These are phyloP conservation scores for Candida frijolesensis DNA, from an alignment of 1,139 yeast genomes.

Conservation along the genomic window DNA sequence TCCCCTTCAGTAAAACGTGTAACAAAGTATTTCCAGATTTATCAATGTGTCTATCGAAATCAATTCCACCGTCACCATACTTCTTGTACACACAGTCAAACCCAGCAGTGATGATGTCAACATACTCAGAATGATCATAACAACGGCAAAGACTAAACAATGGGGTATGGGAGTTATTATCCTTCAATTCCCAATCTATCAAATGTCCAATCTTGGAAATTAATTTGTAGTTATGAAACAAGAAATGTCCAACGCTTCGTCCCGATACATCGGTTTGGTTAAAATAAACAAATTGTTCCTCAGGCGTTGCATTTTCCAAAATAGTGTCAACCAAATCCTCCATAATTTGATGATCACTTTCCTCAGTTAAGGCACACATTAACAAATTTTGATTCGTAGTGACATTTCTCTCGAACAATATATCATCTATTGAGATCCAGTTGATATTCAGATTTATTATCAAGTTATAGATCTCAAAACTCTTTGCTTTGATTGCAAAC, in stretches of 20 bases:
- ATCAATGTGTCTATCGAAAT: conserved; percentile 68
- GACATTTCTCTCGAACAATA: conserved; percentile 63
- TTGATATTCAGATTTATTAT: conserved; percentile 45
- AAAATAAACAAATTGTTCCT: conserved; percentile 53
- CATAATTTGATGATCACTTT: conserved; percentile 46
- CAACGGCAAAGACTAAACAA: conserved; percentile 74
- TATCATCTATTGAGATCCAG: conserved; percentile 65
- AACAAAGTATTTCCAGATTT: conserved; percentile 71
- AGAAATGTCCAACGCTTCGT: conserved; percentile 73
- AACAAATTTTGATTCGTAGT: conserved; percentile 55
- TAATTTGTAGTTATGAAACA: conserved; percentile 59
- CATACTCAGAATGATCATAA: conserved; percentile 75
- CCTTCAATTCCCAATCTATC: conserved; percentile 73
- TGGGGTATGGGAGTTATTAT: conserved; percentile 75
- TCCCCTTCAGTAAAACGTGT: conserved; percentile 60
- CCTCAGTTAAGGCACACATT: conserved; percentile 60
- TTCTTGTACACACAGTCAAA: conserved; percentile 48
- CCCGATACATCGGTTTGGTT: conserved; percentile 51
- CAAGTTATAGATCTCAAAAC: conserved; percentile 44
- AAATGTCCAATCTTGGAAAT: conserved; percentile 57
- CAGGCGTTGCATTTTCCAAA: conserved; percentile 38
- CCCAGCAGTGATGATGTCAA: conserved; percentile 47
- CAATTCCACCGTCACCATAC: conserved; percentile 35
- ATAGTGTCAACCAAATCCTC: conserved; percentile 51
- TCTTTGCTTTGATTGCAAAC: conserved; percentile 51